Evolutionary conservation across 140 eudicot species (phyloP), one percentile per base, ranked within the genome.

Genomic region (Oenanthe javanica): DNA sequence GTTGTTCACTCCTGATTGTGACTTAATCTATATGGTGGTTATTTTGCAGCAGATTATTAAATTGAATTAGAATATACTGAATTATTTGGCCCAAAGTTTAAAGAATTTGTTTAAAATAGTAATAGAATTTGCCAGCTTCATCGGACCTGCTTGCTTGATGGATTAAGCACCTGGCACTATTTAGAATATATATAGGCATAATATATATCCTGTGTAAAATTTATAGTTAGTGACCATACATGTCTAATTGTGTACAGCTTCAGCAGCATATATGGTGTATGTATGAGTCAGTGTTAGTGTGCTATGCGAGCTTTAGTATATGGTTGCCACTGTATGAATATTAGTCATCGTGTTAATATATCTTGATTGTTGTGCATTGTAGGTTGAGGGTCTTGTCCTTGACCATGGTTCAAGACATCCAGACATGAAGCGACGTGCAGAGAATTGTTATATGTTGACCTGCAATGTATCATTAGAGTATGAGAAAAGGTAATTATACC

Each of bases 361-460:
- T 18, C 31, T 14, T 66, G 49, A 46, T 63, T 46, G 3, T 48
- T 42, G 43, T 80, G 75, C 73, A 51, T 48, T 79, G 19, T 77
- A 95, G 99, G 91, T 95, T 81, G 99, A 95, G 81, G 99, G 99
- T 46, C 97, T 95, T 83, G 99, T 95, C 79, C 97, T 95, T 84
- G 99, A 95, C 84, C 99, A 95, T 87, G 99, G 99, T 61, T 95
- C 99, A 46, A 90, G 99, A 80, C 99, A 95, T 86, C 99, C 97
- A 7, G 99, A 95, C 83, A 95, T 95, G 99, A 95, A 95, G 84
- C 84, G 99, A 16, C 89, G 97, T 80, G 99, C 99, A 25, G 99
- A 95, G 80, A 95, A 95, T 80, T 95, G 99, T 75, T 84, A 90
- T 80, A 95, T 92, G 8, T 82, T 95, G 91, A 95, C 99, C 27